These are phyloP conservation scores for Aciculosporium take DNA, from an alignment of 2,329 filamentous ascomycete species.

Conservation along the genomic window DNA sequence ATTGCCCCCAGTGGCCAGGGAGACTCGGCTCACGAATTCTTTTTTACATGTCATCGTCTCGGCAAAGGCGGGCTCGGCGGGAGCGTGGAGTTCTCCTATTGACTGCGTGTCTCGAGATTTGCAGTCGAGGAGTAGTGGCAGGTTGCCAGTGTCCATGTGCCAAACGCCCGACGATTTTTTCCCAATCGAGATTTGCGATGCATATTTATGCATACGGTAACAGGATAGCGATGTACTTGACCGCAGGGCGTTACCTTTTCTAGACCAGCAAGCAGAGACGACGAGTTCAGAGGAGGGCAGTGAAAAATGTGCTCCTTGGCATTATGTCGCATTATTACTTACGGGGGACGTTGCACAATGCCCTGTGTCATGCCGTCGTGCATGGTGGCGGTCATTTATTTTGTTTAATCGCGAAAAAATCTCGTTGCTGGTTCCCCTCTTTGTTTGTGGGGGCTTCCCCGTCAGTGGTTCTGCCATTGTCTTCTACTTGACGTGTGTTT, in stretches of 20 bases:
- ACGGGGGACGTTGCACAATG: conserved; percentile 9
- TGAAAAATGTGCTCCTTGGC: conserved; percentile 12
- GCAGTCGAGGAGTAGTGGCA: conserved; percentile 1
- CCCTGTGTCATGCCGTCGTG: conserved; percentile 11
- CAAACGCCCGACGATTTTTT: not conserved
- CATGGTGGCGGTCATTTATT: conserved; percentile 31
- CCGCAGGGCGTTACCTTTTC: not conserved
- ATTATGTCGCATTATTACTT: conserved; percentile 11
- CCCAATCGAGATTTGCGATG: not conserved
- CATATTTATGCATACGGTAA: not conserved
- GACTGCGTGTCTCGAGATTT: not conserved
- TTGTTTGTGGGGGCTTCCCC: not conserved
- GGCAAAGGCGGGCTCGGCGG: conserved; percentile 11
- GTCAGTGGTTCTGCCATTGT: not conserved
- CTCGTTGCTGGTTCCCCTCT: conserved; percentile 11
- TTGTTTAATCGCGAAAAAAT: conserved; percentile 38
- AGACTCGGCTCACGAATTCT: conserved; percentile 23
- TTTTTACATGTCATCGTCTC: conserved; percentile 19
- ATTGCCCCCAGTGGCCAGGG: conserved; percentile 23
- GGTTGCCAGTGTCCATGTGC: not conserved
- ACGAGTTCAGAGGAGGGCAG: not conserved
- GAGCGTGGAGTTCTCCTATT: not conserved
- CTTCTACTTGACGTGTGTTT: not conserved
- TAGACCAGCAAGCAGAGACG: not conserved
- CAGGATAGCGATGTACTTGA: conserved; percentile 1